Evolutionary conservation across 108 stramenopile species (phyloP), one percentile per base, ranked within the genome.

Genomic region (Cylindrotheca closterium): DNA sequence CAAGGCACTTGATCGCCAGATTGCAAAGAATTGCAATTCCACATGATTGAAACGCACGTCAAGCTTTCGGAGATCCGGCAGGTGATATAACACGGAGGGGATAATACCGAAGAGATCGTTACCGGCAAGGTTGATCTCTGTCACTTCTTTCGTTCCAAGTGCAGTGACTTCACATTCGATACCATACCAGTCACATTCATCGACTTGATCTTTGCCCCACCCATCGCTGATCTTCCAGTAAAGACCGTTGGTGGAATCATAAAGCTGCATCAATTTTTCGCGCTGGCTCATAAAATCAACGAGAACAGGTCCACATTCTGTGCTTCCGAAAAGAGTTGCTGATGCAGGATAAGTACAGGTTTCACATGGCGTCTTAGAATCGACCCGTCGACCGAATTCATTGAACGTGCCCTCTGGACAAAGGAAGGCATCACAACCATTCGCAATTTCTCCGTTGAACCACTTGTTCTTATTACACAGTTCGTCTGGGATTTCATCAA

Each of bases 151-250:
- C 30, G 27, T 24, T 2, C 65, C 65, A 12, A 60, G 58, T 10
- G 45, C 65, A 26, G 42, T 34, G 1, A 63, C 42, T 33, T 66
- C 77, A 60, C 92, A 93, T 8, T 62, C 79, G 25, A 93, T 70
- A 31, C 93, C 93, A 55, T 87, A 75, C 77, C 88, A 94, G 23
- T 79, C 60, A 70, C 93, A 94, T 26, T 87, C 67, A 10, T 70
- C 18, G 2, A 30, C 63, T 12, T 63, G 50, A 30, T 72, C 67
- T 21, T 70, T 60, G 3, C 61, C 37, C 93, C 93, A 94, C 51
- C 83, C 79, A 25, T 63, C 65, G 21, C 42, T 61, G 42, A 81
- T 77, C 4, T 42, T 60, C 93, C 93, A 94, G 21, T 63, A 61
- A 7, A 54, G 22, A 5, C 93, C 93, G 25, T 58, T 76, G 1